Conservation (phyloP, 129 eudicot species). For the carrot (Daucus carota) region DNA sequence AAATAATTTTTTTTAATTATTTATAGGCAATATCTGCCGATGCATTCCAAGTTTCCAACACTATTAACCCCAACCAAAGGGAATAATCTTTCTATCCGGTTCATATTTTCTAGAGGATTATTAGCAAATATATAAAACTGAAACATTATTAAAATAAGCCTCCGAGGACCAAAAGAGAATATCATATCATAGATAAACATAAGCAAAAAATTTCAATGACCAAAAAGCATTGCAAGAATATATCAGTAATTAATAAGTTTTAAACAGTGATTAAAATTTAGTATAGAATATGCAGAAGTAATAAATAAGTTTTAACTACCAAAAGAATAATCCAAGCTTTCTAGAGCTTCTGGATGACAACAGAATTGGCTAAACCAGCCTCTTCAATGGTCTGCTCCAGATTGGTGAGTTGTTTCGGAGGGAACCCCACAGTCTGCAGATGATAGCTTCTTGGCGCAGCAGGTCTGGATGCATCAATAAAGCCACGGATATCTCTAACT, state of each 20-base stretch:
- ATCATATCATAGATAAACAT: too few relatives aligned
- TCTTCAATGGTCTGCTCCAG: constrained; percentile 74
- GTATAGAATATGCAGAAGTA: neutral
- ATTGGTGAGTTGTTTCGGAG: constrained; percentile 79
- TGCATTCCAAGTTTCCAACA: too few relatives aligned
- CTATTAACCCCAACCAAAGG: too few relatives aligned
- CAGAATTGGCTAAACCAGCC: constrained; percentile 86
- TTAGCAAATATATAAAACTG: neutral
- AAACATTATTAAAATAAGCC: neutral
- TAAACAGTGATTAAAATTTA: neutral
- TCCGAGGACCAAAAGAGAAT: neutral
- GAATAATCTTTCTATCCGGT: neutral
- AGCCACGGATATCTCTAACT: constrained; percentile 57
- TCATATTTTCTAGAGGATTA: neutral
- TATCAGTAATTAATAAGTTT: neutral
- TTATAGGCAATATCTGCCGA: too few relatives aligned
- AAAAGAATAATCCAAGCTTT: constrained; percentile 1
- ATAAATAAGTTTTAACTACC: constrained; percentile 4
- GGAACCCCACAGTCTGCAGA: constrained; percentile 76
- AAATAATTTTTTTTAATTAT: too few relatives aligned
- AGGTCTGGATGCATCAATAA: constrained; percentile 81
- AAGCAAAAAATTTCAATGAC: neutral
- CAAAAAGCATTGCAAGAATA: neutral
- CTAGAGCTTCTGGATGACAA: constrained; percentile 81
- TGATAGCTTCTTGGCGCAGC: constrained; percentile 55